A percentile compares a stretch with the other conserved stretches of the same genome.
These are phyloP conservation scores for Erucastrum elatum DNA, from an alignment of 345 rosid species.

Conservation along the genomic window DNA sequence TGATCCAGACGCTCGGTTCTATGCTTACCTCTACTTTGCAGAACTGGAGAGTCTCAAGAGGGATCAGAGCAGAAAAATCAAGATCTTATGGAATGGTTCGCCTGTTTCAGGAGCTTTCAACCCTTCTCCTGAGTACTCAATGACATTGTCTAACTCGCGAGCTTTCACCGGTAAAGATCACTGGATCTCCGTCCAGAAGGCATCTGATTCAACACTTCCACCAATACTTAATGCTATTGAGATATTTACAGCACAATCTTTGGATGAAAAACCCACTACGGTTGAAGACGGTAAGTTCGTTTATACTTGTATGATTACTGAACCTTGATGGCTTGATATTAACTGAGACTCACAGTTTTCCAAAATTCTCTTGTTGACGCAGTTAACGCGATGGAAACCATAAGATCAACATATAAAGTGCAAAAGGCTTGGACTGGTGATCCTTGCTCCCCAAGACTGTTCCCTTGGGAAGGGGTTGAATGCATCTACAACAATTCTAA, in stretches of 20 bases:
- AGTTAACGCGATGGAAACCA: conserved; percentile 45
- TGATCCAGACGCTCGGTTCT: conserved; percentile 36
- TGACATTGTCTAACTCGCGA: conserved; percentile 41
- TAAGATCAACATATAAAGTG: conserved; percentile 42
- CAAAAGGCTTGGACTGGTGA: conserved; percentile 56
- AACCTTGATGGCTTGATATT: background rate
- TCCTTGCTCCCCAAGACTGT: conserved; percentile 54
- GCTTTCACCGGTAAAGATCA: conserved; percentile 49
- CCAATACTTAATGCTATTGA: conserved; percentile 51
- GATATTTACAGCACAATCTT: conserved; percentile 28
- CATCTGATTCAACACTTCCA: conserved; percentile 40
- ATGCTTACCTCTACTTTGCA: conserved; percentile 46
- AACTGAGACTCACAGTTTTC: conserved; percentile 7
- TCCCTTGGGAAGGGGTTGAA: conserved; percentile 52
- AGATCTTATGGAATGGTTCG: conserved; percentile 45
- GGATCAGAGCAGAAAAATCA: conserved; percentile 44
- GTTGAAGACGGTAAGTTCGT: conserved; percentile 37
- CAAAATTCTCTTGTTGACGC: background rate
- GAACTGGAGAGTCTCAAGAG: conserved; percentile 37
- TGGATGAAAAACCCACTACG: conserved; percentile 20
- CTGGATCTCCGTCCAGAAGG: conserved; percentile 43
- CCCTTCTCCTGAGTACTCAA: conserved; percentile 36
- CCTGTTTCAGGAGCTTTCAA: conserved; percentile 36
- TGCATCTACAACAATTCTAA: conserved; percentile 39
- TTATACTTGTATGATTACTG: background rate